Evolutionary conservation across 2,329 filamentous ascomycete species (phyloP).

Genomic region (Monosporascus ibericus): DNA sequence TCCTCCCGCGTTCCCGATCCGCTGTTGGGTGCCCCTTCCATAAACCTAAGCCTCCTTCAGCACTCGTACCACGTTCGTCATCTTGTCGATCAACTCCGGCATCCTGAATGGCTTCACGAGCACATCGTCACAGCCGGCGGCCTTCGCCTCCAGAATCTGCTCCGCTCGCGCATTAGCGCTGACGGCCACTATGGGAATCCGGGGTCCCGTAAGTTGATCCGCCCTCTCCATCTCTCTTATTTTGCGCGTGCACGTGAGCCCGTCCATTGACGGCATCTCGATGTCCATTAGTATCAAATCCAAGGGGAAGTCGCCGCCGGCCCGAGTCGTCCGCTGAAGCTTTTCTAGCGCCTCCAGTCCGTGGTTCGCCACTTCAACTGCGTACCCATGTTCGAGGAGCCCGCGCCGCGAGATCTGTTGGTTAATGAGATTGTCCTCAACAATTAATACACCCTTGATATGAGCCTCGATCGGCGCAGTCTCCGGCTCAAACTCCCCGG

Average conservation of each 20-base stretch:
- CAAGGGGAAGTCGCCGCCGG: slow-evolving; percentile 31
- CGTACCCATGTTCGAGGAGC: slow-evolving; percentile 51
- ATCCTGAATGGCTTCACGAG: slow-evolving; percentile 68
- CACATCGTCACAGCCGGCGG: slow-evolving; percentile 55
- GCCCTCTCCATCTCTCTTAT: slow-evolving; percentile 57
- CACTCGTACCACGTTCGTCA: slow-evolving; percentile 40
- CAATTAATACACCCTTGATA: slow-evolving; percentile 50
- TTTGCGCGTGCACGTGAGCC: slow-evolving; percentile 56
- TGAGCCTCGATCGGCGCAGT: slow-evolving; percentile 12
- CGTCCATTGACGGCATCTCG: slow-evolving; percentile 71
- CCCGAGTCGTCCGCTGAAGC: slow-evolving; percentile 14
- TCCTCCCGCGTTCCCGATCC: too few species aligned
- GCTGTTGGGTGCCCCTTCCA: not conserved
- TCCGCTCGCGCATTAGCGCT: slow-evolving; percentile 63
- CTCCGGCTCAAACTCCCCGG: slow-evolving; percentile 7
- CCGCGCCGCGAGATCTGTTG: slow-evolving; percentile 58
- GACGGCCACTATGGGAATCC: slow-evolving; percentile 59
- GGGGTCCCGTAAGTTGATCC: slow-evolving; percentile 43
- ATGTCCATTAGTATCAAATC: slow-evolving; percentile 69
- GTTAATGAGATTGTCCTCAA: slow-evolving; percentile 63
- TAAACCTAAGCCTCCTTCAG: not conserved
- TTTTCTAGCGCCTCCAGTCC: slow-evolving; percentile 52
- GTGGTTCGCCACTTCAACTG: slow-evolving; percentile 55
- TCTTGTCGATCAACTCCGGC: slow-evolving; percentile 53
- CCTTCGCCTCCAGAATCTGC: slow-evolving; percentile 47